phyloP scores from a whole-genome alignment of 2,329 filamentous ascomycete species.

The Paecilomyces fulvus region DNA sequence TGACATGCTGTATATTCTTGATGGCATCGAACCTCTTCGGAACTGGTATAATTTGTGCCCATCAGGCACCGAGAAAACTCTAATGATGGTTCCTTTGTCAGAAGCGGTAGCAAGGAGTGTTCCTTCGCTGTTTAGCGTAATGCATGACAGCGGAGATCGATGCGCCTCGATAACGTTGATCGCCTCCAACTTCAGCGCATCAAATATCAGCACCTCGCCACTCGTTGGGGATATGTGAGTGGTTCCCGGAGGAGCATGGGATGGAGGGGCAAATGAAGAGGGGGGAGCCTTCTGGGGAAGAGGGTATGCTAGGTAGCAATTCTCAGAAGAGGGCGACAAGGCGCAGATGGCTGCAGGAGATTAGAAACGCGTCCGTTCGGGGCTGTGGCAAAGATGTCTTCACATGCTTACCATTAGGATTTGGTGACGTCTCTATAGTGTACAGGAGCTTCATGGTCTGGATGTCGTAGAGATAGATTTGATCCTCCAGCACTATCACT shows the following conservation, averaged over 20 bases:
- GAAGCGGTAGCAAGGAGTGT: conserved; percentile 89
- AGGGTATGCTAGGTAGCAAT: conserved; percentile 92
- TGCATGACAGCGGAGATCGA: conserved; percentile 79
- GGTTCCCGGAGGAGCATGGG: conserved; percentile 70
- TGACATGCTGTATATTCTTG: conserved; percentile 96
- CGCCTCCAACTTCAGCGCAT: conserved; percentile 79
- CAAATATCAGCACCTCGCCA: conserved; percentile 88
- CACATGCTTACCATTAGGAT: conserved; percentile 56
- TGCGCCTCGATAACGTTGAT: conserved; percentile 95
- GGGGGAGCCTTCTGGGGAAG: conserved; percentile 59
- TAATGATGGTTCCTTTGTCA: conserved; percentile 94
- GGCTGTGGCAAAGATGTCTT: background rate
- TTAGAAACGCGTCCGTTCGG: conserved; percentile 7
- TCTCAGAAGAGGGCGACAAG: conserved; percentile 86
- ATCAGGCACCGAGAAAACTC: conserved; percentile 85
- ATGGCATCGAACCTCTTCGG: conserved; percentile 87
- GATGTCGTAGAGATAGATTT: conserved; percentile 98
- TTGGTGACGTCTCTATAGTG: conserved; percentile 89
- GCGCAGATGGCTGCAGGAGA: conserved; percentile 65
- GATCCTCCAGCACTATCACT: conserved; percentile 86
- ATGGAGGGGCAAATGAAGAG: conserved; percentile 50
- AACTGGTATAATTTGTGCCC: conserved; percentile 96
- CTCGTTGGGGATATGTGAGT: conserved; percentile 75
- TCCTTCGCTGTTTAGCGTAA: conserved; percentile 86
- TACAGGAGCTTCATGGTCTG: conserved; percentile 94